These are phyloP conservation scores for Starmerella tilneyi DNA, from an alignment of 805 yeast genomes.

Conservation along the genomic window DNA sequence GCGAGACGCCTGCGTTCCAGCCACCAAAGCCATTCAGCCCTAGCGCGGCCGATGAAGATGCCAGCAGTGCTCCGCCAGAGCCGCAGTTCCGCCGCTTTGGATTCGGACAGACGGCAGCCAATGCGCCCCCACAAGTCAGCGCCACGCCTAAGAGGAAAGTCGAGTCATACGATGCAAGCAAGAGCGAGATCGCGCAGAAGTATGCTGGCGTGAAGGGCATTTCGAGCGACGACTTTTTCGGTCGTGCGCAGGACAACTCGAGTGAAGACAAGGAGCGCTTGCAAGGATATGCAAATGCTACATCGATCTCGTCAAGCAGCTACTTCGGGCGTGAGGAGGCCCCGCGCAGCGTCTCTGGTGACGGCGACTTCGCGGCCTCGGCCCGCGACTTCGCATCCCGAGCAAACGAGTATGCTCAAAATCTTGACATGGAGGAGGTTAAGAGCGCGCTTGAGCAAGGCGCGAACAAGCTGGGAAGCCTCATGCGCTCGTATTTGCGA, in stretches of 20 bases:
- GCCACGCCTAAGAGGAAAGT: slow-evolving; percentile 32
- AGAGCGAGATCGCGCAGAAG: slow-evolving; percentile 37
- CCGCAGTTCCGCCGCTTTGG: slow-evolving; percentile 23
- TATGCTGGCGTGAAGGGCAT: slow-evolving; percentile 88
- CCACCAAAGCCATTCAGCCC: slow-evolving; percentile 14
- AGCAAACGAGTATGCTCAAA: slow-evolving; percentile 45
- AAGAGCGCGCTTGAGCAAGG: slow-evolving; percentile 91
- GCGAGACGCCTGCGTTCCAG: slow-evolving; percentile 1
- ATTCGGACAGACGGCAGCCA: slow-evolving; percentile 27
- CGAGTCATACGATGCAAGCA: slow-evolving; percentile 36
- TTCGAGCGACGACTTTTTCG: slow-evolving; percentile 90
- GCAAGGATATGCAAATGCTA: slow-evolving; percentile 73
- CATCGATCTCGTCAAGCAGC: slow-evolving; percentile 80
- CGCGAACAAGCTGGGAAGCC: slow-evolving; percentile 76
- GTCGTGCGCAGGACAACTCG: slow-evolving; percentile 74
- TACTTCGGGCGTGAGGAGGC: slow-evolving; percentile 75
- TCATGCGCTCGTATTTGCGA: slow-evolving; percentile 69
- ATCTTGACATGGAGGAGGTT: slow-evolving; percentile 77
- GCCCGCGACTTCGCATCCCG: slow-evolving; percentile 26
- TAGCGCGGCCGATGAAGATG: slow-evolving; percentile 5
- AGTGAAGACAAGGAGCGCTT: slow-evolving; percentile 63
- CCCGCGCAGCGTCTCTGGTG: slow-evolving; percentile 28
- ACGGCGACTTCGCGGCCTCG: slow-evolving; percentile 27
- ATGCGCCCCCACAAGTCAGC: slow-evolving; percentile 21
- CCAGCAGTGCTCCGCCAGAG: slow-evolving; percentile 15